Evolutionary conservation across 2,329 filamentous ascomycete genomes (phyloP).

Genomic region (Trichoderma semiorbis): DNA sequence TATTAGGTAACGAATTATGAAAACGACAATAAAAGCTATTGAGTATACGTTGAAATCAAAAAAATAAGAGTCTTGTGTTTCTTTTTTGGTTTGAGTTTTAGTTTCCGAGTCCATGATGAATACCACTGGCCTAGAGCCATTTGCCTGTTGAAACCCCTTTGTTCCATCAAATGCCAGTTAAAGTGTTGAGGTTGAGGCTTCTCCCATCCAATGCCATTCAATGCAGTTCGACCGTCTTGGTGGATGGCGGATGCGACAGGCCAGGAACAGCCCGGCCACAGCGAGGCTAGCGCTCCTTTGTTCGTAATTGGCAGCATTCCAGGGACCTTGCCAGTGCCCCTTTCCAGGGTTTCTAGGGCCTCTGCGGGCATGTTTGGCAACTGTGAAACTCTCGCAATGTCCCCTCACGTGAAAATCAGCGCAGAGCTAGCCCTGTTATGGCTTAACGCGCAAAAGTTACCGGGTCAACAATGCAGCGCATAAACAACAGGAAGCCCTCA

Average conservation of each 20-base stretch:
- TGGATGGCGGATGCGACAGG: background rate
- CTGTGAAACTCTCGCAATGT: conserved; percentile 10
- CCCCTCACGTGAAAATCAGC: conserved; percentile 14
- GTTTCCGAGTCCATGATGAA: background rate
- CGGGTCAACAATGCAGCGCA: conserved; percentile 12
- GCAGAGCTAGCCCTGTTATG: background rate
- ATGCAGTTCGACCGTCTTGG: background rate
- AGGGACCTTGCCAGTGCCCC: background rate
- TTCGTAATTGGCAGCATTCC: background rate
- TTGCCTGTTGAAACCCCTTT: background rate
- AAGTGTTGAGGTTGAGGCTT: background rate
- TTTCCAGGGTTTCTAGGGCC: background rate
- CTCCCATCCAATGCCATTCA: background rate
- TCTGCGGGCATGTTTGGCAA: background rate
- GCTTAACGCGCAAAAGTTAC: conserved; percentile 4
- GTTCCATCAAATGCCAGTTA: background rate
- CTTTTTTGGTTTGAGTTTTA: background rate
- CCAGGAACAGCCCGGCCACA: background rate
- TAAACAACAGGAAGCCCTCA: conserved; percentile 8
- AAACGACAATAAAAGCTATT: conserved; percentile 39
- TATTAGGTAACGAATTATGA: conserved; percentile 40
- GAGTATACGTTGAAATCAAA: conserved; percentile 19
- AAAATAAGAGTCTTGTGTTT: background rate
- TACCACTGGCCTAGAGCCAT: background rate
- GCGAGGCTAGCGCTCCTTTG: background rate